Base-by-base conservation (phyloP, 805 yeast species). In the Blastobotrys robertii region DNA sequence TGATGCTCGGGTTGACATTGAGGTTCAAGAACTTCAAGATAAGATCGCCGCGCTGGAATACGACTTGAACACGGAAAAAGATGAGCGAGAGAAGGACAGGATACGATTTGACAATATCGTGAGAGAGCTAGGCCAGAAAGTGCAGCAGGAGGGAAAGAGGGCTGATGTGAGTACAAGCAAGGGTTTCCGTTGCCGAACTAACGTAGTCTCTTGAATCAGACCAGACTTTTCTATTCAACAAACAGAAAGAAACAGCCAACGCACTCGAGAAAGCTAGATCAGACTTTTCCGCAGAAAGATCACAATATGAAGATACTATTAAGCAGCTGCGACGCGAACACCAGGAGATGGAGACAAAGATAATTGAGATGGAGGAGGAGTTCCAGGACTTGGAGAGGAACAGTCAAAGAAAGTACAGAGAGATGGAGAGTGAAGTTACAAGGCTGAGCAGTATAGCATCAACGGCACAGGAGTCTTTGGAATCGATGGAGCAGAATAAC, bases 291-390 rank as follows among this genome's bases (percentile, higher is more conserved):
- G 25, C 31, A 50, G 43, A 54, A 48, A 40, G 60, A 53, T 40
- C 59, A 33, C 39, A 51, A 46, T 45, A 44, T 41, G 58, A 59
- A 41, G 25, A 54, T 44, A 46, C 60, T 51, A 40, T 67, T 30
- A 63, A 67, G 22, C 59, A 64, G 31, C 54, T 73, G 41, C 55
- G 63, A 13, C 53, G 66, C 1, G 65, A 70, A 36, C 52, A 66
- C 38, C 25, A 19, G 25, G 25, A 19, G 52, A 25, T 1, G 52
- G 47, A 7, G 40, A 50, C 10, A 42, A 44, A 12, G 49, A 53
- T 5, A 48, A 50, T 4, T 38, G 43, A 6, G 56, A 50, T 4
- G 53, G 14, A 43, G 25, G 37, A 32, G 10, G 36, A 19, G n/a
- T 22, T 25, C 10, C 28, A 14, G 2, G 42, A 38, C 7, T 13